Conservation (phyloP, 2,329 filamentous ascomycete genomes). For the Nannizzia gypsea region DNA sequence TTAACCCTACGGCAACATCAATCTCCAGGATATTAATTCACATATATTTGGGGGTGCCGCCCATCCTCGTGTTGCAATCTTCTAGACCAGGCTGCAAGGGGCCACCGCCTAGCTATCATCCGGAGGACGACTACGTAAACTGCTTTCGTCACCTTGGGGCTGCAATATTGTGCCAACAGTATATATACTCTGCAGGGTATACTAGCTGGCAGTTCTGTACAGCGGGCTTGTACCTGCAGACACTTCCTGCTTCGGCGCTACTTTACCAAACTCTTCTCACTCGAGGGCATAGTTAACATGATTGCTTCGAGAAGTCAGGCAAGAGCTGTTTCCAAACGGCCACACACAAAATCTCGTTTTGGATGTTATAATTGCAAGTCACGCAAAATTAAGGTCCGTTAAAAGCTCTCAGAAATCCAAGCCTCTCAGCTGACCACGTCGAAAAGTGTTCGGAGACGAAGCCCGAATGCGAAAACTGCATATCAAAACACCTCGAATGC, state of each 20-base stretch:
- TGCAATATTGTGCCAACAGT: not conserved
- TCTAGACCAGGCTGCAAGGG: too few relatives aligned
- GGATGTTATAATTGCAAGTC: slow-evolving; percentile 30
- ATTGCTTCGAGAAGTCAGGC: not conserved
- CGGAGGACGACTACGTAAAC: not conserved
- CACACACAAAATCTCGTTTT: slow-evolving; percentile 23
- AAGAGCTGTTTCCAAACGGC: not conserved
- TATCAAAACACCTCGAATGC: slow-evolving; percentile 21
- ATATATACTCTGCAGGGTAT: not conserved
- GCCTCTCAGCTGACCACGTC: not conserved
- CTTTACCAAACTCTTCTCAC: not conserved
- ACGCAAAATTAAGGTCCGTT: slow-evolving; percentile 37
- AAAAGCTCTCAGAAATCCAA: not conserved
- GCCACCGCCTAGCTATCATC: too few relatives aligned
- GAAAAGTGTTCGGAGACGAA: slow-evolving; percentile 25
- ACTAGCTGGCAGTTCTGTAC: not conserved
- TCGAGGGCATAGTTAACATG: not conserved
- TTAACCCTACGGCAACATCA: too few relatives aligned
- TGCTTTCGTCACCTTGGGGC: not conserved
- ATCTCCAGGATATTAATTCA: too few relatives aligned
- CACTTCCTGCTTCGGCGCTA: not conserved
- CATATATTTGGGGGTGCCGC: too few relatives aligned
- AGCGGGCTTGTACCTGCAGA: not conserved
- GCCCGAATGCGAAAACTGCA: slow-evolving; percentile 25
- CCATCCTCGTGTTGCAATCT: too few relatives aligned